These are phyloP conservation scores for Aspergillus heteromorphus DNA, from an alignment of 495 filamentous ascomycete species.

Conservation along the genomic window DNA sequence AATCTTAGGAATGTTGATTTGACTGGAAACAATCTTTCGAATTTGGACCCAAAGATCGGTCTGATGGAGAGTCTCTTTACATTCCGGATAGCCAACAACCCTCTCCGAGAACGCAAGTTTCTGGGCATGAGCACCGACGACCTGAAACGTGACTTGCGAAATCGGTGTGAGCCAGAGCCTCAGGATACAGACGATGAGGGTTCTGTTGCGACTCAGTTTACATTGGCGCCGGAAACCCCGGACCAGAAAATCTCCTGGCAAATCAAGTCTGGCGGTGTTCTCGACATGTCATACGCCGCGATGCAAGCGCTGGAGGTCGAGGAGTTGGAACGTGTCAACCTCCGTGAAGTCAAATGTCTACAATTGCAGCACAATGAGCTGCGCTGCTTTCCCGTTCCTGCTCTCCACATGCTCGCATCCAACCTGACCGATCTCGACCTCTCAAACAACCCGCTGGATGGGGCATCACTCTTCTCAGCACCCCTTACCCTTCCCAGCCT, in stretches of 20 bases:
- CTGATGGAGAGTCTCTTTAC: conserved; percentile 71
- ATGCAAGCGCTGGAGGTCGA: conserved; percentile 44
- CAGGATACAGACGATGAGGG: conserved; percentile 41
- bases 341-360: conserved; percentile 48
- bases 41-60: conserved; percentile 70
- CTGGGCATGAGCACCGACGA: conserved; percentile 73
- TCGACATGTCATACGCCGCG: conserved; percentile 67
- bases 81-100: conserved; percentile 77
- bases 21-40: conserved; percentile 72
- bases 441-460: conserved; percentile 70
- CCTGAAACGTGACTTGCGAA: conserved; percentile 69
- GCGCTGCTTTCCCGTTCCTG: conserved; percentile 56
- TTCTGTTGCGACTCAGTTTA: conserved; percentile 43
- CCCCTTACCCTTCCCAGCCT: conserved; percentile 65
- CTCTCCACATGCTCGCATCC: conserved; percentile 59
- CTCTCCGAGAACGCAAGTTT: conserved; percentile 79
- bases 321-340: conserved; percentile 39
- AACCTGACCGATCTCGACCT: conserved; percentile 72
- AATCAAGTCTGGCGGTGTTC: conserved; percentile 62
- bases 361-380: conserved; percentile 74
- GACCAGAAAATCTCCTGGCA: conserved; percentile 45
- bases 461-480: conserved; percentile 51
- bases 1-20: conserved; percentile 72
- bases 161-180: conserved; percentile 57
- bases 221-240: conserved; percentile 38